Evolutionary conservation across 352 stramenopile species (phyloP).

Genomic region (Elongisporangium undulatum): DNA sequence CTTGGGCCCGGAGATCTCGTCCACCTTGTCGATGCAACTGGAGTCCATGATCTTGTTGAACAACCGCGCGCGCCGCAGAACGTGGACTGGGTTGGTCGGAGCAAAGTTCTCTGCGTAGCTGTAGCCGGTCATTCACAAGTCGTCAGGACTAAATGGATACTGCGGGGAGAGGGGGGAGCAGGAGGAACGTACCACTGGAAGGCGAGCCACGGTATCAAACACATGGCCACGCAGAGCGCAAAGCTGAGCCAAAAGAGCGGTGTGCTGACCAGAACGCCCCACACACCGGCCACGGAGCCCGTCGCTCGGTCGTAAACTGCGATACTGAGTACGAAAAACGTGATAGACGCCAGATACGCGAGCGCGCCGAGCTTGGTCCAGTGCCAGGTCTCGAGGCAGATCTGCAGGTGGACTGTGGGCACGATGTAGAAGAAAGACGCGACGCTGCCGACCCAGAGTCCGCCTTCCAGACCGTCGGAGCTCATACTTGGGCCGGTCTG

Average conservation of each 20-base stretch:
- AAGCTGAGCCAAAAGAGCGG: slow-evolving; percentile 67
- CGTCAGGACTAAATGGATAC: not conserved
- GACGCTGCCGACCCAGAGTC: slow-evolving; percentile 88
- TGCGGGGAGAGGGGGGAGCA: not conserved
- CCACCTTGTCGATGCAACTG: not conserved
- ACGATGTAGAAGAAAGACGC: slow-evolving; percentile 93
- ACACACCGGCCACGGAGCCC: slow-evolving; percentile 43
- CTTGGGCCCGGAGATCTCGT: not conserved
- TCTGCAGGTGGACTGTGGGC: slow-evolving; percentile 89
- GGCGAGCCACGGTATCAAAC: slow-evolving; percentile 58
- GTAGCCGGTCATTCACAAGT: not conserved
- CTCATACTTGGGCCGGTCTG: slow-evolving; percentile 48
- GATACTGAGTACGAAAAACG: slow-evolving; percentile 42
- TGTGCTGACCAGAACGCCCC: slow-evolving; percentile 19
- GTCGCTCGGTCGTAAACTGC: slow-evolving; percentile 52
- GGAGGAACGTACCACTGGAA: slow-evolving; percentile 49
- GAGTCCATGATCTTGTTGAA: slow-evolving; percentile 75
- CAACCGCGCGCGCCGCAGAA: slow-evolving; percentile 58
- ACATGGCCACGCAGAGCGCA: slow-evolving; percentile 29
- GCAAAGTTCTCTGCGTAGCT: slow-evolving; percentile 78
- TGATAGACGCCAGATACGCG: slow-evolving; percentile 45
- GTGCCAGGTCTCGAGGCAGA: slow-evolving; percentile 77
- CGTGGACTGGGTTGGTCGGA: slow-evolving; percentile 65
- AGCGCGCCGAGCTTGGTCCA: slow-evolving; percentile 46
- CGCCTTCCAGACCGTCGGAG: slow-evolving; percentile 30